Conservation (phyloP, 345 rosid genomes). For the Citrus unshiu region DNA sequence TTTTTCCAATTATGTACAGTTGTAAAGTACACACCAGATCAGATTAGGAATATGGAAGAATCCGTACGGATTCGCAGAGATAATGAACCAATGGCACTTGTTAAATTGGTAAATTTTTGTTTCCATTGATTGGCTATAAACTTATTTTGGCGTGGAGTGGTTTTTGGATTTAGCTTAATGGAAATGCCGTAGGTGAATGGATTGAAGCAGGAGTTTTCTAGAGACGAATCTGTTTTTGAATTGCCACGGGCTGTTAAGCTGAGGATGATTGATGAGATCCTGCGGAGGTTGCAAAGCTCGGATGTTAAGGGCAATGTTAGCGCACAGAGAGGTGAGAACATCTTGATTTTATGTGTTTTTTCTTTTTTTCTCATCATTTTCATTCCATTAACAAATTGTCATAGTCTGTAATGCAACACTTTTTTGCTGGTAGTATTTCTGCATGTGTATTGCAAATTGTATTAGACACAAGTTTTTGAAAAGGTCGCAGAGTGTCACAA, state of each 20-base stretch:
- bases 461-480: neutral
- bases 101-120: conserved; percentile 47
- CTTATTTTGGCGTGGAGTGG: neutral
- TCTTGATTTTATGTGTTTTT: neutral
- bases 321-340: conserved; percentile 58
- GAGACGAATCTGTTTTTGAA: conserved; percentile 35
- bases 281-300: conserved; percentile 51
- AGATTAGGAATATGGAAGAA: conserved; percentile 89
- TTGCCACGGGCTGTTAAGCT: conserved; percentile 52
- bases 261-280: conserved; percentile 65
- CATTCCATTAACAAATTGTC: neutral
- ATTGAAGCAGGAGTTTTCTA: conserved; percentile 40
- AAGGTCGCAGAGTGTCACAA: neutral
- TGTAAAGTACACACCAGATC: conserved; percentile 70
- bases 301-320: conserved; percentile 39
- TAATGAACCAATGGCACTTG: conserved; percentile 55
- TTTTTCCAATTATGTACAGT: conserved; percentile 31
- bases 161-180: conserved; percentile 7
- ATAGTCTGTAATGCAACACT: neutral
- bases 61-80: conserved; percentile 81
- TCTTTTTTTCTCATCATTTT: neutral
- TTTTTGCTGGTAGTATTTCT: neutral
- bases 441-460: neutral
- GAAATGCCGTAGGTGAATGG: conserved; percentile 48
- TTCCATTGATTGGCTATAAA: neutral